These are phyloP conservation scores for Phialophora expanda DNA, from an alignment of 2,329 filamentous ascomycete species.

Conservation along the genomic window DNA sequence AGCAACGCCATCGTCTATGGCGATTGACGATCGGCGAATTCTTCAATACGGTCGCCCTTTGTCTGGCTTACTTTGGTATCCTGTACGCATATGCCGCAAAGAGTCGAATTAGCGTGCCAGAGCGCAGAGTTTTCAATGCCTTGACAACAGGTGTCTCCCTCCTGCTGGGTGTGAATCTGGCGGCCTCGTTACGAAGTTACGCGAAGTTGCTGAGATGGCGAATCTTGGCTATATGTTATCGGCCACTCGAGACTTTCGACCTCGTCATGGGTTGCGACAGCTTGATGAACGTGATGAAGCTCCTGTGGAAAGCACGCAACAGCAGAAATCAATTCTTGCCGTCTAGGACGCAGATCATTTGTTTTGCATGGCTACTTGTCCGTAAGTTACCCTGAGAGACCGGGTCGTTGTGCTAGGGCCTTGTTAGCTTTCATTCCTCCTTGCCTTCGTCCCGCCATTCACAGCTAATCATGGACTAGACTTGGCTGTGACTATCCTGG, in stretches of 20 bases:
- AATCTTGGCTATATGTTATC: constrained; percentile 30
- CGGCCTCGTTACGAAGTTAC: constrained; percentile 35
- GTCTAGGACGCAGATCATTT: constrained; percentile 33
- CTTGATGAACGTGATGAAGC: constrained; percentile 33
- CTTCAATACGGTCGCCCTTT: constrained; percentile 30
- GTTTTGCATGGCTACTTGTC: constrained; percentile 34
- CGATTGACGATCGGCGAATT: constrained; percentile 36
- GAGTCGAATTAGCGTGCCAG: constrained; percentile 21
- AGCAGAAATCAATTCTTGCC: constrained; percentile 22
- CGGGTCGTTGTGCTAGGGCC: not conserved
- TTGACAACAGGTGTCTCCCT: constrained; percentile 31
- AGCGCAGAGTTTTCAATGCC: constrained; percentile 35
- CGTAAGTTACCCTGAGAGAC: constrained; percentile 8
- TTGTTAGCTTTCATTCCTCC: not conserved
- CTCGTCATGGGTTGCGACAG: constrained; percentile 37
- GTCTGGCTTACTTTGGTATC: constrained; percentile 29
- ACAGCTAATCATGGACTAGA: not conserved
- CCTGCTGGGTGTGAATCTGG: constrained; percentile 33
- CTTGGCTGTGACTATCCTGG: constrained; percentile 32
- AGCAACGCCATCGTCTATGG: constrained; percentile 30
- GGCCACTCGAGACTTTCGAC: constrained; percentile 35
- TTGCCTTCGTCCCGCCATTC: not conserved
- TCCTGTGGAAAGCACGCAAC: constrained; percentile 32
- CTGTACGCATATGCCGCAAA: constrained; percentile 30
- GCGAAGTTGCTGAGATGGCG: constrained; percentile 36